Base-by-base conservation (phyloP, 257 asterid genomes). In the Mentha longifolia region DNA sequence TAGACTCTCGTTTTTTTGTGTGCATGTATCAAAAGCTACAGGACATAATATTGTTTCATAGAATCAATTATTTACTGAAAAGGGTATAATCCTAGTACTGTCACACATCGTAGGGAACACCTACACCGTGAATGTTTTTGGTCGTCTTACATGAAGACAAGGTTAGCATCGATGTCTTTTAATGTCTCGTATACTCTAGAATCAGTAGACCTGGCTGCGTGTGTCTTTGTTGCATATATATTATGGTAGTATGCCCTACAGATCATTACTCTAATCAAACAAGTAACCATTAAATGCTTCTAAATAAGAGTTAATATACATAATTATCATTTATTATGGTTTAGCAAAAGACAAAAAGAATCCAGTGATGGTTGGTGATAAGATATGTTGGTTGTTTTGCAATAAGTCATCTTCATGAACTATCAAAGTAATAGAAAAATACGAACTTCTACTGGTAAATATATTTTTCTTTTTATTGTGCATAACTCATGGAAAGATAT, bases 311-410 rank as follows among this genome's bases (percentile, higher is more conserved):
- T 63, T 41, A 37, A 62, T 50, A 3, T 54, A 4, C 33, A 54
- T 55, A 22, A 12, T 55, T 63, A 30, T 33, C 35, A 61, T 61
- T 52, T 37, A 62, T 50, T 41, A 11, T 61, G 28, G 30, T 61
- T 50, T 35, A 19, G 47, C 62, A 61, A 49, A 71, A 20, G 61
- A 61, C 31, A 33, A 49, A 31, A 46, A 5, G 2, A 20, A 39
- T 31, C 63, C n/a, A 62, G 71, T 72, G 56, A 14, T 72, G 56
- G 60, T 59, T 70, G 66, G 67, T 59, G 28, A 46, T 71, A 30
- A 71, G 42, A 71, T 60, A 33, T 60, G 68, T 33, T 60, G 75
- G 59, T 31, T 70, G 54, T 61, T 49, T 59, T 25, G 69, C 66
- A 61, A 37, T 28, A 57, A 28, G 37, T 70, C 43, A 8, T 56